A percentile compares a stretch with the other conserved stretches of the same genome.
phyloP scores from a whole-genome alignment of 306 rosid genomes.

The Cucumis hystrix region DNA sequence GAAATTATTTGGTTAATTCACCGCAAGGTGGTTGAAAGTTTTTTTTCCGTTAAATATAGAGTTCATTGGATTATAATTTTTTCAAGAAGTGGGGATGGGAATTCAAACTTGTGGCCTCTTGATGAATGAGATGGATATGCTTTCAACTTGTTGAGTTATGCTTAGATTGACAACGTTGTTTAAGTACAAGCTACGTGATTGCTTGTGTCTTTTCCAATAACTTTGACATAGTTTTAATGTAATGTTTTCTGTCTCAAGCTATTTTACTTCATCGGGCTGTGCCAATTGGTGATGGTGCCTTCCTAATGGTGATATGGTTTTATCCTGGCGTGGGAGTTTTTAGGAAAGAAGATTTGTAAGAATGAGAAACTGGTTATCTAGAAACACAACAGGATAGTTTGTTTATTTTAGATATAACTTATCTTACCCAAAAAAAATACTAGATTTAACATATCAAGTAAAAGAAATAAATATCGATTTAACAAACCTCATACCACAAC shows the following conservation, averaged over 20 bases:
- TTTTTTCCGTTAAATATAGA: too few species aligned
- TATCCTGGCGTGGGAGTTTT: not conserved
- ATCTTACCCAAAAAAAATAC: too few species aligned
- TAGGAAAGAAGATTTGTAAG: not conserved
- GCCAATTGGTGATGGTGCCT: not conserved
- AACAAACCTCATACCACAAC: not conserved
- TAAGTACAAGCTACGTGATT: not conserved
- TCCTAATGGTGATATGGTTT: not conserved
- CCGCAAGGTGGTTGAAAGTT: too few species aligned
- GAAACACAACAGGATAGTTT: not conserved
- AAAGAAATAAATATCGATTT: not conserved
- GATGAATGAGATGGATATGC: not conserved
- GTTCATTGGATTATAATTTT: too few species aligned
- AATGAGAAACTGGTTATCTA: not conserved
- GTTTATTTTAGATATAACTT: too few species aligned
- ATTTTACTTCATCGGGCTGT: not conserved
- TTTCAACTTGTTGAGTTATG: too few species aligned
- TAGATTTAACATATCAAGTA: too few species aligned
- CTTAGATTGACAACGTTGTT: too few species aligned
- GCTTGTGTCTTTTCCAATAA: not conserved
- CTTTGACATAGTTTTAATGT: not conserved
- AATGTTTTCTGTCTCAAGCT: not conserved
- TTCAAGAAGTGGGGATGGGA: too few species aligned
- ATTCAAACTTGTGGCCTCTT: too few species aligned
- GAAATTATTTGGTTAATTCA: too few species aligned